phyloP scores from a whole-genome alignment of 257 asterid species.

The Nicotiana obtusifolia region DNA sequence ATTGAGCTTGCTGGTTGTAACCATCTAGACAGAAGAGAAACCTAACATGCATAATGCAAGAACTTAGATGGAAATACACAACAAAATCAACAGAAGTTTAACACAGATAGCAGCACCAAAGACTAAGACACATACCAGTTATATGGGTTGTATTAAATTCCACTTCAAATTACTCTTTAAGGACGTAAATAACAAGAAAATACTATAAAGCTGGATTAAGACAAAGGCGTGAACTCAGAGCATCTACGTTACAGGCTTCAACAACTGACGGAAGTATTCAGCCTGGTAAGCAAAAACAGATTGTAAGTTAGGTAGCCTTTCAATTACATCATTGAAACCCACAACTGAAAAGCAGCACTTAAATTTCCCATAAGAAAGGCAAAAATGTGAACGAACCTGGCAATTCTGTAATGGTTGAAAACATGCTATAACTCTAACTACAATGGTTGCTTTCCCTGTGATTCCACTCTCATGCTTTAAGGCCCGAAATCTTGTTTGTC shows the following conservation, averaged over 20 bases:
- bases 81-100: slow-evolving; percentile 19
- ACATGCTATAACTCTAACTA: slow-evolving; percentile 79
- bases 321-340: not conserved
- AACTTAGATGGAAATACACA: slow-evolving; percentile 10
- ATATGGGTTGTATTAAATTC: slow-evolving; percentile 25
- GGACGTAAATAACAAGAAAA: slow-evolving; percentile 26
- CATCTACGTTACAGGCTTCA: slow-evolving; percentile 88
- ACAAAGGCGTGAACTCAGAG: slow-evolving; percentile 5
- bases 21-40: slow-evolving; percentile 42
- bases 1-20: slow-evolving; percentile 38
- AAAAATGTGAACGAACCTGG: slow-evolving; percentile 53
- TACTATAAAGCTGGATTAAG: slow-evolving; percentile 39
- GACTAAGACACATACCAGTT: slow-evolving; percentile 39
- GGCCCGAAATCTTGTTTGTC: slow-evolving; percentile 65
- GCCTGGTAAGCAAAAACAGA: slow-evolving; percentile 44
- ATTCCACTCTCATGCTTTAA: slow-evolving; percentile 76
- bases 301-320: slow-evolving; percentile 18
- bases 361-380: not conserved
- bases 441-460: slow-evolving; percentile 61
- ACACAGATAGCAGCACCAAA: slow-evolving; percentile 6
- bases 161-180: slow-evolving; percentile 23
- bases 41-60: slow-evolving; percentile 28
- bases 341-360: not conserved
- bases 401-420: slow-evolving; percentile 74
- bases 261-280: slow-evolving; percentile 84